Evolutionary conservation across 2,329 filamentous ascomycete genomes (phyloP), one percentile per base, ranked within the genome.

Genomic region (Ophiocordyceps camponoti-rufipedis): DNA sequence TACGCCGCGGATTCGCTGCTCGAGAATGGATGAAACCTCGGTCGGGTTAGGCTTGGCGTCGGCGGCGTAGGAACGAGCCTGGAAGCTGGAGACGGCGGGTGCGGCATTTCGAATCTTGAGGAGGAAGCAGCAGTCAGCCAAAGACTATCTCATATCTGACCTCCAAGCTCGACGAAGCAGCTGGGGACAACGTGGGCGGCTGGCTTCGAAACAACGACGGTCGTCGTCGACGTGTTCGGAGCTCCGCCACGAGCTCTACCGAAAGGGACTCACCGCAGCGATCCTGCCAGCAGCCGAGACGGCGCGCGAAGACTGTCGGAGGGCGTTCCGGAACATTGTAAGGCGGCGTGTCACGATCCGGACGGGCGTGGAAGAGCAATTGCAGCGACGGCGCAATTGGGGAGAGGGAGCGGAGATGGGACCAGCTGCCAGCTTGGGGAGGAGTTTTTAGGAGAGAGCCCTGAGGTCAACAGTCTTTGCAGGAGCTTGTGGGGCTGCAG

Each of bases 1-100:
- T 58, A 96, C 86, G 76, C 91, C 91, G 66, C 91, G 85, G 64
- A 98, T 98, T 71, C 88, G 80, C 80, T 96, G 89, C 77, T 96
- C 91, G 65, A 98, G 85, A 70, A 98, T 96, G 59, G 89, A 95
- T 58, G 91, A 96, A 61, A 96, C 89, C 77, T 98, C 91, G 62
- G 89, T 98, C 59, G 91, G 91, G 50, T 87, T 70, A 61, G 91
- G 87, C 79, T 96, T 96, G 58, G 85, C 83, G 63, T 94, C 88
- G 70, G 81, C 72, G 65, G 86, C 89, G 72, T 94, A 96, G 69
- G 77, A 78, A 71, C 91, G 85, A 67, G 80, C 69, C 48, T 50
- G 51, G 61, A 76, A 72, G 73, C 78, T 82, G 74, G 81, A 71
- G 67, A 76, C 74, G 66, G 78, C 80, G 65, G 87, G 85, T 72